phyloP scores from a whole-genome alignment of 1,284 basidiomycete genomes.

The Tylopilus orsonianus region DNA sequence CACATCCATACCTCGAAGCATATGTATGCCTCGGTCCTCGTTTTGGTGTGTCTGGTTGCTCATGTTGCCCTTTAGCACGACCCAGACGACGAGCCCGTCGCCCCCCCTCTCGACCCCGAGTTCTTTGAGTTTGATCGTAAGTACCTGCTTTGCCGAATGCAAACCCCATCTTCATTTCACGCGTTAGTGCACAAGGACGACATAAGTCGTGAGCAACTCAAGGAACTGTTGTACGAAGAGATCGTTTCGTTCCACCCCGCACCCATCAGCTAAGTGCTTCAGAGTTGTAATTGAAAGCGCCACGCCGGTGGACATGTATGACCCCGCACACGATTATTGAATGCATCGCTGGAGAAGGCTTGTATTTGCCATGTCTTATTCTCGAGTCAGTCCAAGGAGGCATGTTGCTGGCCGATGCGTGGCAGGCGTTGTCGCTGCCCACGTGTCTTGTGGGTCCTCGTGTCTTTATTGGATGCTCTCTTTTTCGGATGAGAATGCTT shows the following conservation, averaged over 20 bases:
- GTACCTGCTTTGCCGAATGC: neutral
- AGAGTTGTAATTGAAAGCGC: neutral
- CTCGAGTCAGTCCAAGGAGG: neutral
- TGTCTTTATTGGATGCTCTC: constrained; percentile 4
- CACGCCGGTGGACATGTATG: constrained; percentile 3
- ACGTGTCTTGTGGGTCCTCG: constrained; percentile 2
- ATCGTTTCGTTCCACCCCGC: constrained; percentile 77
- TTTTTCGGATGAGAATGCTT: neutral
- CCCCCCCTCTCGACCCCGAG: constrained; percentile 83
- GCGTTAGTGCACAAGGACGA: constrained; percentile 85
- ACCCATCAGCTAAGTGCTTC: constrained; percentile 46
- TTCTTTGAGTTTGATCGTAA: constrained; percentile 91
- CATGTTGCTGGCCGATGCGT: neutral
- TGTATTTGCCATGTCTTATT: constrained; percentile 8
- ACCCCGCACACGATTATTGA: constrained; percentile 7
- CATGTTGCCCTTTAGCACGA: constrained; percentile 58
- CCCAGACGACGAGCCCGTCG: constrained; percentile 90
- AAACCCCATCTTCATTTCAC: neutral
- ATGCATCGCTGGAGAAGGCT: constrained; percentile 12
- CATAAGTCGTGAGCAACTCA: constrained; percentile 82
- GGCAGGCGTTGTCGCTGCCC: neutral
- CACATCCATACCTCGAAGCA: constrained; percentile 89
- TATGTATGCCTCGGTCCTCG: constrained; percentile 57
- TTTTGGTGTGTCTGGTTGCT: neutral
- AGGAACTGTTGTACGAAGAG: constrained; percentile 67